Evolutionary conservation across 2,329 filamentous ascomycete genomes (phyloP), one percentile per base, ranked within the genome.

Genomic region (Raffaelea albimanens): DNA sequence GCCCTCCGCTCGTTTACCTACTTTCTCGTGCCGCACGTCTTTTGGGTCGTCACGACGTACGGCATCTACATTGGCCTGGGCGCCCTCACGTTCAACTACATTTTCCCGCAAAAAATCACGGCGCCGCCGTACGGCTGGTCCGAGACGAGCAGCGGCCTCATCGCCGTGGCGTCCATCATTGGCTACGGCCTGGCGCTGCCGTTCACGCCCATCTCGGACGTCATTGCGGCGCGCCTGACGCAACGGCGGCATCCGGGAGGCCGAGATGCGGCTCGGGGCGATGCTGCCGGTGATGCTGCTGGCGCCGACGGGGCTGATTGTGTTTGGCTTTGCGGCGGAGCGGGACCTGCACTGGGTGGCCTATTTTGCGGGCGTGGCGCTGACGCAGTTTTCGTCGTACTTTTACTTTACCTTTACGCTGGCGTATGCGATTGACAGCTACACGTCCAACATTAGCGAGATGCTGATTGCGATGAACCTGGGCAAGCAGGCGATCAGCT

Each of bases 401-500:
- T 77, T 76, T 54, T 78, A 69, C 58, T 76, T 76, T 58, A 72
- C 70, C 14, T 76, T 80, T 55, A 74, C 75, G 11, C 66, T 82
- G 9, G 77, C 76, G 2, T 81, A 82, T 55, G 76, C 77, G 1
- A 72, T 81, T 34, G 77, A 81, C 56, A 73, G 68, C 45, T 78
- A 81, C 59, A 72, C 71, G 19, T 66, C 70, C 31, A 77, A 80
- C 53, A 73, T 76, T n/a, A 73, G 70, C 21, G 77, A 81, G 61
- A 80, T 80, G 76, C 67, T 81, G 11, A 80, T 77, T 50, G 72
- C 73, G 3, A 76, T 76, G 67, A 76, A 76, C 53, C 56, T 77
- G n/a, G 73, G 73, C 11, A 76, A 76, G 57, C 72, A 76, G 59
- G 71, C 72, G 3, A 73, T 76, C 45, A 72, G 68, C 48, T 77